Percentiles rank a stretch among this genome's conserved stretches.
Evolutionary conservation across 768 basidiomycete genomes (phyloP).

Genomic region (Asterophora parasitica): DNA sequence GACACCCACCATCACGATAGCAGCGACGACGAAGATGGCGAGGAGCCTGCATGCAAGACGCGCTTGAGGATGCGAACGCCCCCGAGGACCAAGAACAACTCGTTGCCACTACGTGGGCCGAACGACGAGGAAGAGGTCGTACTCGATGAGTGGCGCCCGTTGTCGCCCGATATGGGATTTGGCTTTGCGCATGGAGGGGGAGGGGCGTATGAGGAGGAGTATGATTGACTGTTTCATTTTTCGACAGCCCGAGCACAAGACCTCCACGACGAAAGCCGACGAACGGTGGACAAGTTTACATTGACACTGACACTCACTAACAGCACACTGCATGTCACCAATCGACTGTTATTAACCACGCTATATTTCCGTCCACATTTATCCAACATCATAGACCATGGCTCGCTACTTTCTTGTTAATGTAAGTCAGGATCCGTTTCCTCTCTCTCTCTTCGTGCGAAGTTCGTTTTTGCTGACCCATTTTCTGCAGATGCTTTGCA

Average conservation of each 20-base stretch:
- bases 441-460: not conserved
- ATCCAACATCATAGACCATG: too few species aligned
- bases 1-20: not conserved
- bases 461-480: not conserved
- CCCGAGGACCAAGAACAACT: not conserved
- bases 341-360: too few species aligned
- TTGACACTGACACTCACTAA: not conserved
- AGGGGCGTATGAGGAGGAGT: conserved; percentile 34
- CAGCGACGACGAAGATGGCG: not conserved
- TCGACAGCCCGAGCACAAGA: not conserved
- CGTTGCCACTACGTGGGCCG: not conserved
- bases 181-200: conserved; percentile 6
- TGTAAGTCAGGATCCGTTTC: not conserved
- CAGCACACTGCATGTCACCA: not conserved
- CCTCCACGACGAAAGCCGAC: not conserved
- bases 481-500: not conserved
- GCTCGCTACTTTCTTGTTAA: not conserved
- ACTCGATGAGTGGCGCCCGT: conserved; percentile 18
- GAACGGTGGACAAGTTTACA: not conserved
- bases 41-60: not conserved
- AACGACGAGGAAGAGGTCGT: conserved; percentile 12
- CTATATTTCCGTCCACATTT: not conserved
- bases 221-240: conserved; percentile 22
- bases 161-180: conserved; percentile 16
- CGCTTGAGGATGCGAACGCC: not conserved